Evolutionary conservation across 208 protist genomes (phyloP).

Genomic region (Eutreptiella sp.): DNA sequence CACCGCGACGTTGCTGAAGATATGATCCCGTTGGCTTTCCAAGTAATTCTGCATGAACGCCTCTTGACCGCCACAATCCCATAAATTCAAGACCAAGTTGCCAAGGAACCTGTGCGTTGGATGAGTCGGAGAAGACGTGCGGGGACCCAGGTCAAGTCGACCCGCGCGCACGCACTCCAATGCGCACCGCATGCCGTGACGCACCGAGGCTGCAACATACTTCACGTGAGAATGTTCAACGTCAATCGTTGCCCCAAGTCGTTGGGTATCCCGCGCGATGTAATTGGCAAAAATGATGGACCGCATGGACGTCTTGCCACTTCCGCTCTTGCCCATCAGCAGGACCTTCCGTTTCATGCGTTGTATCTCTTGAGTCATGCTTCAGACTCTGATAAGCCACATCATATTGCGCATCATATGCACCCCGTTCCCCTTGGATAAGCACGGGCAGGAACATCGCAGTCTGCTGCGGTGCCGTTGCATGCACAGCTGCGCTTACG

Average conservation of each 20-base stretch:
- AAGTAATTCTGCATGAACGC: slow-evolving; percentile 97
- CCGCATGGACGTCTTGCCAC: slow-evolving; percentile 97
- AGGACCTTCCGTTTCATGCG: slow-evolving; percentile 78
- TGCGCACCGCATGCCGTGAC: too few relatives aligned
- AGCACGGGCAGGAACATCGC: too few relatives aligned
- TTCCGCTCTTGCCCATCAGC: slow-evolving; percentile 87
- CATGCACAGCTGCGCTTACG: too few relatives aligned
- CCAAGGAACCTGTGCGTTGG: slow-evolving; percentile 96
- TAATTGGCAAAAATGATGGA: slow-evolving; percentile 99
- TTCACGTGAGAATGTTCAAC: slow-evolving; percentile 95
- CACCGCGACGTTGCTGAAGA: slow-evolving; percentile 95
- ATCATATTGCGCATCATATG: too few relatives aligned
- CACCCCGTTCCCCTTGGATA: too few relatives aligned
- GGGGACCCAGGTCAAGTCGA: too few relatives aligned
- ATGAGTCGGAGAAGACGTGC: too few relatives aligned
- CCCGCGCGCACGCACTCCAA: too few relatives aligned
- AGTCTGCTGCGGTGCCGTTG: too few relatives aligned
- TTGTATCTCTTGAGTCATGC: background rate
- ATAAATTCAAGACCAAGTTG: slow-evolving; percentile 97
- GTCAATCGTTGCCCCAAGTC: slow-evolving; percentile 88
- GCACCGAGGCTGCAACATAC: too few relatives aligned
- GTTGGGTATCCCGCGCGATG: slow-evolving; percentile 83
- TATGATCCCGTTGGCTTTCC: slow-evolving; percentile 92
- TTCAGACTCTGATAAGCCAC: too few relatives aligned
- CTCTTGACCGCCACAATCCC: slow-evolving; percentile 98